Percentiles rank a stretch among this genome's conserved stretches.
These are phyloP conservation scores for Saccharomycopsis selenospora DNA, from an alignment of 805 yeast species.

Conservation along the genomic window DNA sequence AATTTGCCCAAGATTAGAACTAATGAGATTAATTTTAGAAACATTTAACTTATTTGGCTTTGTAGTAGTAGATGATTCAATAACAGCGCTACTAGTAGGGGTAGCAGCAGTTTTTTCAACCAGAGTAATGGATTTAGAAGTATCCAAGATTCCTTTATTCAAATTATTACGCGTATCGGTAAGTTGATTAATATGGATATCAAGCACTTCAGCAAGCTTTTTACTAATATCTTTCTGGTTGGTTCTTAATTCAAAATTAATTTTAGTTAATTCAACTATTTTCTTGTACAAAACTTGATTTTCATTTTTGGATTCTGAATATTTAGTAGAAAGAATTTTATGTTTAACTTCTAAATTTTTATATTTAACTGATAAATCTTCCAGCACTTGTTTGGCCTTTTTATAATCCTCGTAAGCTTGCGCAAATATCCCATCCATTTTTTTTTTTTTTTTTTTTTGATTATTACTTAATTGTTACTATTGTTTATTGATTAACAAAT, in stretches of 20 bases:
- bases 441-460: no score
- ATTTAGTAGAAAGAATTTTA: neutral
- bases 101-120: no score
- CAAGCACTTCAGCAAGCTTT: neutral
- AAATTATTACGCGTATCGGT: neutral
- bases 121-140: neutral
- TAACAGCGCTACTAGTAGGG: no score
- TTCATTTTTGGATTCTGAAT: neutral
- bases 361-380: neutral
- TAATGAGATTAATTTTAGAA: no score
- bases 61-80: no score
- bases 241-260: neutral
- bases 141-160: neutral
- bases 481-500: no score
- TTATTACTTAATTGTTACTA: no score
- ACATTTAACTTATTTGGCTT: no score
- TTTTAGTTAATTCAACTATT: neutral
- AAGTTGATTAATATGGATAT: neutral
- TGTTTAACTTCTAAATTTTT: neutral
- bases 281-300: neutral
- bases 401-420: conserved; percentile 1
- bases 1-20: no score
- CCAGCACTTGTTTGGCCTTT: conserved; percentile 2
- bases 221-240: no score
- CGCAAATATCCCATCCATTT: neutral